Percentiles rank a stretch among this genome's conserved stretches.
Evolutionary conservation across 768 basidiomycete genomes (phyloP).

Genomic region (Mycena indigotica): DNA sequence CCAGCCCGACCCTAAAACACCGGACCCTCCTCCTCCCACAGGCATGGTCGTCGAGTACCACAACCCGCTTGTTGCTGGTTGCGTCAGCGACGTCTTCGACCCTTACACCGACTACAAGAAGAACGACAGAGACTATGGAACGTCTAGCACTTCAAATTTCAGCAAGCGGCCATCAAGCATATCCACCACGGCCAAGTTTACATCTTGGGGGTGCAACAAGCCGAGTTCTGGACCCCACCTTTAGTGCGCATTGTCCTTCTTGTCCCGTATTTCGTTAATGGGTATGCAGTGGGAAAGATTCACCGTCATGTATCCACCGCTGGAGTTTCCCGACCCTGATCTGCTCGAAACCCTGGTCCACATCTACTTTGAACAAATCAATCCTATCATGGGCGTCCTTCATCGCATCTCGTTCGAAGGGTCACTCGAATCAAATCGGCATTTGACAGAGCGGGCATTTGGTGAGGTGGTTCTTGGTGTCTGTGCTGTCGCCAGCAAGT

Average conservation of each 20-base stretch:
- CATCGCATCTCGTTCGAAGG: slow-evolving; percentile 67
- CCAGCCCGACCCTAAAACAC: background rate
- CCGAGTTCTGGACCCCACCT: slow-evolving; percentile 21
- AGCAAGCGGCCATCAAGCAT: slow-evolving; percentile 3
- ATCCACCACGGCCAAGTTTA: background rate
- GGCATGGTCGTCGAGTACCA: slow-evolving; percentile 6
- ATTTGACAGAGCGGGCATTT: slow-evolving; percentile 54
- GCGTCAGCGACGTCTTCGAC: background rate
- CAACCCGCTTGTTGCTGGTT: background rate
- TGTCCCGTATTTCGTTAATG: background rate
- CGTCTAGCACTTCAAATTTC: slow-evolving; percentile 12
- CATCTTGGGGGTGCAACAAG: slow-evolving; percentile 9
- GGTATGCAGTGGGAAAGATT: slow-evolving; percentile 40
- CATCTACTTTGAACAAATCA: slow-evolving; percentile 48
- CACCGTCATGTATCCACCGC: slow-evolving; percentile 25
- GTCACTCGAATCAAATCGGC: slow-evolving; percentile 44
- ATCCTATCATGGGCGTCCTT: slow-evolving; percentile 58
- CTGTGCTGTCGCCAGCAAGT: slow-evolving; percentile 64
- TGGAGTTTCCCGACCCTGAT: slow-evolving; percentile 47
- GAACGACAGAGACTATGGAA: slow-evolving; percentile 5
- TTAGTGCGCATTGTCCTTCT: slow-evolving; percentile 4
- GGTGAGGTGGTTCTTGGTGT: slow-evolving; percentile 61
- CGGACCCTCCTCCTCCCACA: background rate
- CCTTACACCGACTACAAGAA: background rate
- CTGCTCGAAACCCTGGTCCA: slow-evolving; percentile 52